These are phyloP conservation scores for Chytriomyces hyalinus DNA, from an alignment of 192 early-diverging fungal species.

Conservation along the genomic window DNA sequence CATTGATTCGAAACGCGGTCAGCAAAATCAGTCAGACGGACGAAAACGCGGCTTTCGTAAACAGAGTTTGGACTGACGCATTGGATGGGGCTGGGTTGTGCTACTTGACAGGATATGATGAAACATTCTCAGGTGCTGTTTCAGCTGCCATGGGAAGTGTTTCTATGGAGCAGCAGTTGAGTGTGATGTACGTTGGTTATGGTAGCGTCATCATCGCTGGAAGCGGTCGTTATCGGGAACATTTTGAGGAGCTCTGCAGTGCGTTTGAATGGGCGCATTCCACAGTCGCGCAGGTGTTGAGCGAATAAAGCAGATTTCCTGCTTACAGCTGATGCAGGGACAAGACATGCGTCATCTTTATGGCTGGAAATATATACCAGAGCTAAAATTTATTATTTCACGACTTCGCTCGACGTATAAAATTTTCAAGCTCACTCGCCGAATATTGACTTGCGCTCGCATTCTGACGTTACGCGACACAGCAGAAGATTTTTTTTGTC, in stretches of 20 bases:
- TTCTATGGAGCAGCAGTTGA: not conserved
- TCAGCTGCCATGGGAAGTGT: not conserved
- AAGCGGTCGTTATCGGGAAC: not conserved
- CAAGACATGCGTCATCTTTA: too few species aligned
- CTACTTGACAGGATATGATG: not conserved
- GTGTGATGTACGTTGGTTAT: constrained; percentile 3
- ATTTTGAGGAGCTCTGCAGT: not conserved
- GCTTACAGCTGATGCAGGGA: too few species aligned
- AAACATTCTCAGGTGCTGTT: not conserved
- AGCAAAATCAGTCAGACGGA: not conserved
- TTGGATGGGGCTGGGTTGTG: not conserved
- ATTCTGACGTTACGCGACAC: too few species aligned
- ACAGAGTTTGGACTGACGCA: not conserved
- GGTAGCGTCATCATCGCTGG: not conserved
- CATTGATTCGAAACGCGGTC: not conserved
- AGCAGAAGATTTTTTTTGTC: too few species aligned
- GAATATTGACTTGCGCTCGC: too few species aligned
- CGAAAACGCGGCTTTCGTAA: not conserved
- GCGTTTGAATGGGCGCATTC: not conserved
- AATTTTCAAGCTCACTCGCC: too few species aligned
- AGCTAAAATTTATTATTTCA: too few species aligned
- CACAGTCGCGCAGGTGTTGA: not conserved
- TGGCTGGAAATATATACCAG: too few species aligned
- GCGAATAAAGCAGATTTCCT: too few species aligned
- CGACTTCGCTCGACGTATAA: too few species aligned